Conservation (phyloP, 352 stramenopile species). For the Phytophthora lateralis region DNA sequence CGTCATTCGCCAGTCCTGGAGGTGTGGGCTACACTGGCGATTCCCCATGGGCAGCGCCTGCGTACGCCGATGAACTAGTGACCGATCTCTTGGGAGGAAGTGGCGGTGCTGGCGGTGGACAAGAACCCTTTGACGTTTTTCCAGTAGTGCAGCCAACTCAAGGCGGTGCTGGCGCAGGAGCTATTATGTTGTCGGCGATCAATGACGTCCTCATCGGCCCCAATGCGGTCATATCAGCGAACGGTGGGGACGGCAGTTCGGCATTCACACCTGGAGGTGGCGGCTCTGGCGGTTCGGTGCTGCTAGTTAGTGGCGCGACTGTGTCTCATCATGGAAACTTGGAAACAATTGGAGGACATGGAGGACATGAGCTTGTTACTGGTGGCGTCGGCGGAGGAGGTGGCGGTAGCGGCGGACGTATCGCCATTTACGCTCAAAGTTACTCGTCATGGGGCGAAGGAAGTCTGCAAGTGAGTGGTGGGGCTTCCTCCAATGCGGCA, state of each 20-base stretch:
- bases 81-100: slow-evolving; percentile 91
- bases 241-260: slow-evolving; percentile 60
- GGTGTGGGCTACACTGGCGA: slow-evolving; percentile 59
- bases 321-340: slow-evolving; percentile 78
- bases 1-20: slow-evolving; percentile 56
- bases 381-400: slow-evolving; percentile 58
- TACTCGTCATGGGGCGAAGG: slow-evolving; percentile 87
- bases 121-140: slow-evolving; percentile 82
- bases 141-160: slow-evolving; percentile 67
- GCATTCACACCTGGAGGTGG: slow-evolving; percentile 66
- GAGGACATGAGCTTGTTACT: slow-evolving; percentile 52
- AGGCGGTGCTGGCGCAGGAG: slow-evolving; percentile 92
- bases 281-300: slow-evolving; percentile 56
- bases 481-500: slow-evolving; percentile 46
- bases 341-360: slow-evolving; percentile 79
- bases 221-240: slow-evolving; percentile 76
- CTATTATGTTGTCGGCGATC: slow-evolving; percentile 83
- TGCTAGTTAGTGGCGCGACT: slow-evolving; percentile 55
- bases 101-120: slow-evolving; percentile 87
- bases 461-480: slow-evolving; percentile 81
- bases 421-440: slow-evolving; percentile 92
- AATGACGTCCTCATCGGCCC: slow-evolving; percentile 94
- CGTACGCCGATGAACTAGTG: slow-evolving; percentile 58
- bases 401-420: slow-evolving; percentile 84
- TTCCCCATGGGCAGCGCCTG: slow-evolving; percentile 18